Base-by-base conservation (phyloP, 495 filamentous ascomycete genomes). In the Extremus antarcticus region DNA sequence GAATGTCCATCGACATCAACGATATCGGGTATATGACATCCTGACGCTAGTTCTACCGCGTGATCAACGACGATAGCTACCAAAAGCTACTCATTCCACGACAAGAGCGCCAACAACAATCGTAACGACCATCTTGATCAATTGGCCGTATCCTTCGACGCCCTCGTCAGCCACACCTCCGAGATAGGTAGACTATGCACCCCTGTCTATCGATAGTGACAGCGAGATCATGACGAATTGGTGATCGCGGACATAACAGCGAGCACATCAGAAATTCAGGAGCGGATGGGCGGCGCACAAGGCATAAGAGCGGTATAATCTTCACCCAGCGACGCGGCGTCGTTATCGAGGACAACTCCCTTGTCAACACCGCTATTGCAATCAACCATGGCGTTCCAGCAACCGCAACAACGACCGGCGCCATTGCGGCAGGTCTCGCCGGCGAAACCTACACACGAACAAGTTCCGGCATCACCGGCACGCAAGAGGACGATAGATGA, bases 341-440 rank as follows among this genome's bases (percentile, higher is more conserved):
- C 35, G 35, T n/a, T 9, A 39, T n/a, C 9, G 35, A 39, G 35
- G 35, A 39, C 35, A 39, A n/a, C 19, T 45, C 41, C 41, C 4
- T 17, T 21, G 41, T n/a, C n/a, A n/a, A 45, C 41, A 21, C 19
- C 41, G 41, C 41, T 45, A 45, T 45, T n/a, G 41, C 19, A 7
- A 45, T 17, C 41, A 17, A 45, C 45, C 58, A 95, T 95, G 90
- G 90, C 90, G 2, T 92, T 94, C 68, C 87, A 84, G 32, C 82
- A 88, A 60, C 82, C 88, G 57, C 67, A 68, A 29, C 67, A 79
- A 78, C 43, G 81, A 80, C 59, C 79, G 45, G 74, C 78, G 55
- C 65, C 74, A 25, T 80, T 76, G 43, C 83, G 82, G 52, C 74
- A 78, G 62, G 72, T 74, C 24, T 76, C 78, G 25, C 74, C 76